Evolutionary conservation across 1,284 basidiomycete species (phyloP).

Genomic region (Rhodotorula sp.): DNA sequence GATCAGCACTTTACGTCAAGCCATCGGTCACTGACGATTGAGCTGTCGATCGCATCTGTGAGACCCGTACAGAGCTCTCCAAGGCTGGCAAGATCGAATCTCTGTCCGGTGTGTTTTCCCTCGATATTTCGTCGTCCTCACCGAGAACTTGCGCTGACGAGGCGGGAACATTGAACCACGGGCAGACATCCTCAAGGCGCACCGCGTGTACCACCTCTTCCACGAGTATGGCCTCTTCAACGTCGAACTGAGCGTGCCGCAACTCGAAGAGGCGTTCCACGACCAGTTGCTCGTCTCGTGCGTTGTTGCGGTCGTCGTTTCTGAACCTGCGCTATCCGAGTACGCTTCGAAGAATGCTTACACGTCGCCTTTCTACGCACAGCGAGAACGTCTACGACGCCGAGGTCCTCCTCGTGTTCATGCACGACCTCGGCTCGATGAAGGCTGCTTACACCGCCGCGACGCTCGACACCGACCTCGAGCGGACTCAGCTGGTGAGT

Average conservation of each 20-base stretch:
- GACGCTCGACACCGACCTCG: slow-evolving; percentile 68
- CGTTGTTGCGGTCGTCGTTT: slow-evolving; percentile 47
- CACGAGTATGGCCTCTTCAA: slow-evolving; percentile 70
- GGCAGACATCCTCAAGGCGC: slow-evolving; percentile 75
- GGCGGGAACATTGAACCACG: not conserved
- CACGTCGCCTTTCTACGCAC: not conserved
- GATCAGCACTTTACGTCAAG: not conserved
- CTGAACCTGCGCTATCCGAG: too few species aligned
- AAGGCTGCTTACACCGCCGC: slow-evolving; percentile 73
- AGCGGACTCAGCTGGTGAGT: slow-evolving; percentile 84
- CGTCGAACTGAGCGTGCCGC: slow-evolving; percentile 68
- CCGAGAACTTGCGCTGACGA: not conserved
- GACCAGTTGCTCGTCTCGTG: slow-evolving; percentile 83
- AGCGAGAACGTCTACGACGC: slow-evolving; percentile 63
- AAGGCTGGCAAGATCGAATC: slow-evolving; percentile 41
- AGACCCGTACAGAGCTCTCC: slow-evolving; percentile 39
- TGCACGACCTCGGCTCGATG: slow-evolving; percentile 89
- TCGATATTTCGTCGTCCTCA: too few species aligned
- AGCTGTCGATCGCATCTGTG: too few species aligned
- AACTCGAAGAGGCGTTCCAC: slow-evolving; percentile 67
- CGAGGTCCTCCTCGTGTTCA: slow-evolving; percentile 71
- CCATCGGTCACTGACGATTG: too few species aligned
- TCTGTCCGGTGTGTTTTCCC: too few species aligned
- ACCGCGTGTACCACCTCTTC: slow-evolving; percentile 76
- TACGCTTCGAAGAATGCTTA: not conserved